Conservation (phyloP, 2,329 filamentous ascomycete species). For the Dothistroma septosporum region DNA sequence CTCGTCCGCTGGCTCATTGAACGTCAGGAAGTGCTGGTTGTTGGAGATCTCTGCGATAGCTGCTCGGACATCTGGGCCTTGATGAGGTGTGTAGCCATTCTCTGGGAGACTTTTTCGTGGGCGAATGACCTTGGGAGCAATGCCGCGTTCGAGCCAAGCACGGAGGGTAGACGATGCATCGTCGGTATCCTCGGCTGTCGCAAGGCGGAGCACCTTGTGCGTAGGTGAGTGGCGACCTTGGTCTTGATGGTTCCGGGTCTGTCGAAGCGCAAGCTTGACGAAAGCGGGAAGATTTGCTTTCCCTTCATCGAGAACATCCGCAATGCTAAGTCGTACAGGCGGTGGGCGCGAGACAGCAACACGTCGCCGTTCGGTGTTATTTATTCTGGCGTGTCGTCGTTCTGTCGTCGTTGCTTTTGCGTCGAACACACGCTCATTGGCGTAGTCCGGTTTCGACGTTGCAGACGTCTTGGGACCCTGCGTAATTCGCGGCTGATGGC, state of each 20-base stretch:
- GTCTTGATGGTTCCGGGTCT: conserved; percentile 46
- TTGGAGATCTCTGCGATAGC: background rate
- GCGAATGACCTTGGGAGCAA: conserved; percentile 11
- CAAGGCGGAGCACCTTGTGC: conserved; percentile 51
- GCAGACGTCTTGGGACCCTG: conserved; percentile 29
- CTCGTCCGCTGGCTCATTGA: background rate
- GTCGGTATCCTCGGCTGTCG: conserved; percentile 50
- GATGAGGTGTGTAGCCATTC: background rate
- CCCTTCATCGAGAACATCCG: conserved; percentile 41
- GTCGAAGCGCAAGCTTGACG: conserved; percentile 53
- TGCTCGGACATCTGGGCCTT: background rate
- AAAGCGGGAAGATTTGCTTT: conserved; percentile 45
- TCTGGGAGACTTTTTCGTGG: background rate
- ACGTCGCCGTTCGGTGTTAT: background rate
- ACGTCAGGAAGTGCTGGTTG: background rate
- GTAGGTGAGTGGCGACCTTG: conserved; percentile 50
- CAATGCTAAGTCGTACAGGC: conserved; percentile 44
- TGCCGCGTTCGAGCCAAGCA: conserved; percentile 49
- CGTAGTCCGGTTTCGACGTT: conserved; percentile 12
- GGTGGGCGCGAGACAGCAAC: conserved; percentile 7
- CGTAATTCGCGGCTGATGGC: conserved; percentile 38
- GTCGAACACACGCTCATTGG: conserved; percentile 21
- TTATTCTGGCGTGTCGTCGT: conserved; percentile 1
- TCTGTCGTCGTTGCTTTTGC: background rate
- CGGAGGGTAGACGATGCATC: conserved; percentile 50